phyloP scores from a whole-genome alignment of 805 yeast genomes.

The Candida adriatica region DNA sequence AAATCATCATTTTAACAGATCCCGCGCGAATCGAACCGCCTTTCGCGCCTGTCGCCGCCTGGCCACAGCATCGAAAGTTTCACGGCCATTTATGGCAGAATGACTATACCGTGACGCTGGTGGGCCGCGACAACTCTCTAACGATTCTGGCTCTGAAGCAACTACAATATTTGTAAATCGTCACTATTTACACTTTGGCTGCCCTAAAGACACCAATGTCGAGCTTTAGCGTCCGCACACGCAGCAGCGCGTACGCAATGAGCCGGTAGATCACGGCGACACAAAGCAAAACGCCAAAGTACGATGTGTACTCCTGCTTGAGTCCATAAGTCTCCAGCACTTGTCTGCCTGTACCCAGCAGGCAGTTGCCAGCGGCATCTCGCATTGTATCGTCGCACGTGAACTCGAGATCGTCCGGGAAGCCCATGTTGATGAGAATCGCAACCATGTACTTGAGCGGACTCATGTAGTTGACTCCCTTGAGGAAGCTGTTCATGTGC shows the following conservation, averaged over 20 bases:
- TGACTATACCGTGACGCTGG: neutral
- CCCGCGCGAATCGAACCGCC: constrained; percentile 14
- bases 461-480: constrained; percentile 67
- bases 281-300: constrained; percentile 32
- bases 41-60: constrained; percentile 14
- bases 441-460: constrained; percentile 69
- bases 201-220: constrained; percentile 11
- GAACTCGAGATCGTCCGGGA: constrained; percentile 34
- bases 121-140: too few species aligned
- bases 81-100: constrained; percentile 11
- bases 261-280: constrained; percentile 37
- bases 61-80: constrained; percentile 13
- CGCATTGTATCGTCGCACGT: constrained; percentile 33
- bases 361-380: constrained; percentile 39
- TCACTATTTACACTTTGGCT: neutral
- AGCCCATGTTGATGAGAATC: constrained; percentile 52
- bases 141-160: too few species aligned
- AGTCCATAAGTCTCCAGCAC: constrained; percentile 44
- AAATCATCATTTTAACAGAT: constrained; percentile 21
- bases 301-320: constrained; percentile 26
- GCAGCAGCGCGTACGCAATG: constrained; percentile 25
- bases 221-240: constrained; percentile 17
- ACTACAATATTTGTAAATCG: too few species aligned
- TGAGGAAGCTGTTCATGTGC: constrained; percentile 61
- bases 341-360: constrained; percentile 44